Evolutionary conservation across 345 rosid genomes (phyloP).

Genomic region (Arabis alpina): DNA sequence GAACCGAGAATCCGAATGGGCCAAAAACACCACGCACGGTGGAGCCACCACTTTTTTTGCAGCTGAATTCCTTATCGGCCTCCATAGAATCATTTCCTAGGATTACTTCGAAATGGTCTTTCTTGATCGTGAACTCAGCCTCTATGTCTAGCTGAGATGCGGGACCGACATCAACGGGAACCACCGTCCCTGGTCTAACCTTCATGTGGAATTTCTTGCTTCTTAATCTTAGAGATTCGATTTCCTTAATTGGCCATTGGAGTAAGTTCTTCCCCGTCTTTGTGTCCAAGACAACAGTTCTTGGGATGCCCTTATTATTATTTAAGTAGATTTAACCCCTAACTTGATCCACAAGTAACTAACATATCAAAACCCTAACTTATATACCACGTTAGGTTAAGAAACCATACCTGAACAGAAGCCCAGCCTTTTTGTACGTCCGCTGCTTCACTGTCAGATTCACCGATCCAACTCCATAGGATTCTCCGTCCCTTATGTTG

Average conservation of each 20-base stretch:
- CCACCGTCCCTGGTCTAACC: constrained; percentile 62
- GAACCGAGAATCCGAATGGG: constrained; percentile 76
- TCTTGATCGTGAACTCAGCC: constrained; percentile 63
- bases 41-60: constrained; percentile 51
- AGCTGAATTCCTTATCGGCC: constrained; percentile 42
- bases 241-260: constrained; percentile 89
- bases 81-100: constrained; percentile 42
- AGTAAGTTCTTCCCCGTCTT: constrained; percentile 67
- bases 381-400: not conserved
- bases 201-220: constrained; percentile 54
- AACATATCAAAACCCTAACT: not conserved
- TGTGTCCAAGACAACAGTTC: constrained; percentile 63
- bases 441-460: constrained; percentile 37
- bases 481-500: constrained; percentile 35
- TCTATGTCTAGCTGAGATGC: constrained; percentile 76
- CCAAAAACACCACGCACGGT: constrained; percentile 61
- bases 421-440: constrained; percentile 63
- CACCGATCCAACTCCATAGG: constrained; percentile 44
- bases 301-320: constrained; percentile 67
- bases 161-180: constrained; percentile 60
- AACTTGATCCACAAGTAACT: not conserved
- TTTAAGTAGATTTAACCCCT: not conserved
- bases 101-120: constrained; percentile 30
- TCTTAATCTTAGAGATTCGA: constrained; percentile 62
- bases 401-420: constrained; percentile 58